phyloP scores from a whole-genome alignment of 139 green algal species.

The Chloropicon primus region DNA sequence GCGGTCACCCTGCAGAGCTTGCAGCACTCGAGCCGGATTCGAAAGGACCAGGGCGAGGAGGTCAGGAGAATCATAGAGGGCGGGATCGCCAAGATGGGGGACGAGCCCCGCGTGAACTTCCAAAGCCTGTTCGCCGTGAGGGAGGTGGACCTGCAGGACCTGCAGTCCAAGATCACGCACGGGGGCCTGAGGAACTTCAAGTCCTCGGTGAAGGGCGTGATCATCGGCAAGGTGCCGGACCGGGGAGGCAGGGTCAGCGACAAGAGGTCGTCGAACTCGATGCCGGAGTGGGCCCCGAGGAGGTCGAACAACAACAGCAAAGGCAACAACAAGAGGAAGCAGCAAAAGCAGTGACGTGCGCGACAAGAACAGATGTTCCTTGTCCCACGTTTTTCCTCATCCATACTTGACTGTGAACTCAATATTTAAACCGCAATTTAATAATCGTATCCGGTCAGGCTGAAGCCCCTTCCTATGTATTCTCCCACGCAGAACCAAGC shows the following conservation, averaged over 20 bases:
- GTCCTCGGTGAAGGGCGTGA: constrained; percentile 32
- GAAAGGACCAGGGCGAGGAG: constrained; percentile 11
- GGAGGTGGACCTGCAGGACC: background rate
- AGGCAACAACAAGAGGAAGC: background rate
- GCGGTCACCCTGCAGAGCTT: constrained; percentile 46
- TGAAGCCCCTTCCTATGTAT: constrained; percentile 54
- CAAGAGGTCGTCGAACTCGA: background rate
- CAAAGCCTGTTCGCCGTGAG: background rate
- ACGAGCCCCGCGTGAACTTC: constrained; percentile 3
- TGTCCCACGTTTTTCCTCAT: background rate
- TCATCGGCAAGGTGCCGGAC: constrained; percentile 48
- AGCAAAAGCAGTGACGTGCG: no score
- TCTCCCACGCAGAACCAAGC: constrained; percentile 72
- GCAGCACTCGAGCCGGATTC: constrained; percentile 27
- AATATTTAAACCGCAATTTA: no score
- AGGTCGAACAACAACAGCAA: background rate
- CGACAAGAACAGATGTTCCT: background rate
- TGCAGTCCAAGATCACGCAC: background rate
- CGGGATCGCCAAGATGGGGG: constrained; percentile 15
- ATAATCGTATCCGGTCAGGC: constrained; percentile 37
- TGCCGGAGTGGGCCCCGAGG: constrained; percentile 13
- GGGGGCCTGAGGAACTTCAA: background rate
- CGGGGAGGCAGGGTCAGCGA: constrained; percentile 23
- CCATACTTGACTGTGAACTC: background rate
- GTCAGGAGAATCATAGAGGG: constrained; percentile 6